These are phyloP conservation scores for Amborella trichopoda DNA, from an alignment of 164 flowering plant genomes.

Conservation along the genomic window DNA sequence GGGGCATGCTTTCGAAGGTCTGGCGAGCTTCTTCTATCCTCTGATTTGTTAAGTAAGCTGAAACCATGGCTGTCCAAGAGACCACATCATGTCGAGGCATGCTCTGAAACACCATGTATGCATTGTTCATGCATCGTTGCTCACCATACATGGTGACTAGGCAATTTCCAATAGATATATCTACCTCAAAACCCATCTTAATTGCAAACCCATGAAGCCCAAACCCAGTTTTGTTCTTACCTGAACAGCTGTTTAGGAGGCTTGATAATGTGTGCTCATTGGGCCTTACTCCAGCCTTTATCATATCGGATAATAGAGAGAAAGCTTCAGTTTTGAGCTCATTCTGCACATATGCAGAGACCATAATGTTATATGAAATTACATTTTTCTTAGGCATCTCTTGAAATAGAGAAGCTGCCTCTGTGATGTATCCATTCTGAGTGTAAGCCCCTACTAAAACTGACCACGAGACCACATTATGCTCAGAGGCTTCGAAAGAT, in stretches of 20 bases:
- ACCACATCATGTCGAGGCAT: slow-evolving; percentile 1
- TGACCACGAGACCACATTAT: slow-evolving; percentile 1
- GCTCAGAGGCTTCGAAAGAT: neutral
- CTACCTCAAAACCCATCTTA: neutral
- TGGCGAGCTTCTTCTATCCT: neutral
- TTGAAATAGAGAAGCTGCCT: neutral
- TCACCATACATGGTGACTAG: slow-evolving; percentile 5
- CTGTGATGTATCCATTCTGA: neutral
- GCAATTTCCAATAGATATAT: slow-evolving; percentile 2
- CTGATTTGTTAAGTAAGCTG: neutral
- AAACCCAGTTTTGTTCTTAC: neutral
- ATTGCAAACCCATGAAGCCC: neutral
- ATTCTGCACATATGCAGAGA: slow-evolving; percentile 13
- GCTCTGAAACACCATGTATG: neutral
- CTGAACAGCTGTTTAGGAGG: neutral
- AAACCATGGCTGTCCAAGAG: slow-evolving; percentile 5
- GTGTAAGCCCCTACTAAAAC: neutral
- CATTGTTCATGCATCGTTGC: neutral
- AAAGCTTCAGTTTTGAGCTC: slow-evolving; percentile 1
- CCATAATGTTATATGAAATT: slow-evolving; percentile 11
- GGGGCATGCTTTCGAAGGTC: neutral
- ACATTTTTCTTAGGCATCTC: slow-evolving; percentile 4
- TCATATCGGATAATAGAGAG: slow-evolving; percentile 1
- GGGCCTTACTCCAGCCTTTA: neutral
- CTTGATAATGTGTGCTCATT: neutral